These are phyloP conservation scores for Yamadazyma sp. DNA, from an alignment of 1,139 yeast genomes.

Conservation along the genomic window DNA sequence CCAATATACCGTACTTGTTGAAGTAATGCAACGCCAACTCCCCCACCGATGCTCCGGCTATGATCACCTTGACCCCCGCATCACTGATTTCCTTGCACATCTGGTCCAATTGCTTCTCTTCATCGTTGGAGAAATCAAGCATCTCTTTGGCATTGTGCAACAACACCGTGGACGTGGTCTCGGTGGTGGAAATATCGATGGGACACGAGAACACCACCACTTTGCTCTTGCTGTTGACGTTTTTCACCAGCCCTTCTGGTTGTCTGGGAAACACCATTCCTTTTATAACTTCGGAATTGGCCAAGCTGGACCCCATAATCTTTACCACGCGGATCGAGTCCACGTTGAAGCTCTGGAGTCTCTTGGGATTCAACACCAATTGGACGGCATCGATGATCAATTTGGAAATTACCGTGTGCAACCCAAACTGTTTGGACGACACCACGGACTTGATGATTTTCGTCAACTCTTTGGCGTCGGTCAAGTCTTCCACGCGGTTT, in stretches of 20 bases:
- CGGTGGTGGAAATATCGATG: conserved; percentile 90
- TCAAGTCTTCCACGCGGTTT: conserved; percentile 60
- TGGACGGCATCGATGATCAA: conserved; percentile 88
- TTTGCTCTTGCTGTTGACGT: conserved; percentile 60
- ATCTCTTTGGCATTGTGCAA: conserved; percentile 95
- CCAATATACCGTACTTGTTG: conserved; percentile 81
- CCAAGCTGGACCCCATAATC: conserved; percentile 87
- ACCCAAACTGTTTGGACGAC: conserved; percentile 91
- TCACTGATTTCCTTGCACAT: conserved; percentile 81
- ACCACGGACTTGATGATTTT: conserved; percentile 86
- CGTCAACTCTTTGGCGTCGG: conserved; percentile 55
- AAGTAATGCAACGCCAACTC: conserved; percentile 91
- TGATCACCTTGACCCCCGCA: conserved; percentile 81
- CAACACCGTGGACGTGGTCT: conserved; percentile 95
- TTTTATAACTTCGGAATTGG: conserved; percentile 75
- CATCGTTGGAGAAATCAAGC: conserved; percentile 95
- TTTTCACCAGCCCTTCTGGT: conserved; percentile 87
- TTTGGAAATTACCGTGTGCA: conserved; percentile 71
- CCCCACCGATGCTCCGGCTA: conserved; percentile 93
- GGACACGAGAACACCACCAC: conserved; percentile 95
- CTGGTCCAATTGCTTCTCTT: conserved; percentile 88
- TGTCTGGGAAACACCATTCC: conserved; percentile 99
- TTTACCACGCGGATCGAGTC: conserved; percentile 94
- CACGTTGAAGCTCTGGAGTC: conserved; percentile 68
- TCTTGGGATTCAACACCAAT: conserved; percentile 68